Conservation (phyloP, 176 grass and related monocot genomes). For the Triticum urartu region DNA sequence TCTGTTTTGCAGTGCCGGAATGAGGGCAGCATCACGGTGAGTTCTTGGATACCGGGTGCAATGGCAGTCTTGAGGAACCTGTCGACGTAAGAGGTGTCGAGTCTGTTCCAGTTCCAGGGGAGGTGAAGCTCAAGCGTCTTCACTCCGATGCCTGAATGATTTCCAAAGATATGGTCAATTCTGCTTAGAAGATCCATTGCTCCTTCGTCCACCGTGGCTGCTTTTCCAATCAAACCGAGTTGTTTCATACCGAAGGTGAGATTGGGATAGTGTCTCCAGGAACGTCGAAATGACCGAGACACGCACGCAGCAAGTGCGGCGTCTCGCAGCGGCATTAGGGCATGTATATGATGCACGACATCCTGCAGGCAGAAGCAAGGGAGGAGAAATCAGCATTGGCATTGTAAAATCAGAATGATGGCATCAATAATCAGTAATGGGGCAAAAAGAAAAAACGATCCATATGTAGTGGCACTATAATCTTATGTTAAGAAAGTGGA, state of each 20-base stretch:
- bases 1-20: too few relatives aligned
- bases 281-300: background rate
- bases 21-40: background rate
- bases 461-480: background rate
- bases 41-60: background rate
- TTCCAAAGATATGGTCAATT: background rate
- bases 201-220: background rate
- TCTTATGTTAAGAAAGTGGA: background rate
- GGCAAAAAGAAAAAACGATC: background rate
- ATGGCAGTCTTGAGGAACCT: background rate
- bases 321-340: background rate
- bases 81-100: background rate
- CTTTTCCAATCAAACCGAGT: background rate
- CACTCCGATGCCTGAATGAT: background rate
- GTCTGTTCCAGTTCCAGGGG: background rate
- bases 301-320: background rate
- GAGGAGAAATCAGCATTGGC: background rate
- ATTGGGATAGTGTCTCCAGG: background rate
- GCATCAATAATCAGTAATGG: background rate
- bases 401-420: background rate
- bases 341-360: conserved; percentile 1
- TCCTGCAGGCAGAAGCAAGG: background rate
- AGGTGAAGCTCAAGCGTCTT: background rate
- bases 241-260: background rate
- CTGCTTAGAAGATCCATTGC: too few relatives aligned